Base-by-base conservation (phyloP, 805 yeast species). In the Tetrapisispora fleetii region DNA sequence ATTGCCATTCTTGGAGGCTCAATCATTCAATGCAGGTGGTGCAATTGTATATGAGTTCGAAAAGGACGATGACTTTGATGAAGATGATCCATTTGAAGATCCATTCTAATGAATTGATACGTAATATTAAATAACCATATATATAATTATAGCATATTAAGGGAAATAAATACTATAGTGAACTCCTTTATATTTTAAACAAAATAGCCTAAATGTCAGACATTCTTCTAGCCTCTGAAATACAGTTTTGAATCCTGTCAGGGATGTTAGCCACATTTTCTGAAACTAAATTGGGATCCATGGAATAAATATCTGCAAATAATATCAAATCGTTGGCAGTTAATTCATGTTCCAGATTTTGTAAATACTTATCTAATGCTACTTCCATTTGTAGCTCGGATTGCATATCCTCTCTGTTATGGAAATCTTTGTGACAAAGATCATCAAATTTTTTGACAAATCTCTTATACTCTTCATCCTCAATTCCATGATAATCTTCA, bases 31-130 rank as follows among this genome's bases (percentile, higher is more conserved):
- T 45, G 38, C 52, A 27, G 96, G 95, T 47, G 96, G 98, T 18
- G 97, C 99, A 1, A 90, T 93, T 55, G 95, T 91, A 4, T 91
- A 91, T 61, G 93, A 93, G 61, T 93, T 81, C 62, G 98, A 93
- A 59, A 87, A 90, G 61, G 98, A 91, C 64, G 99, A 91, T 63
- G 99, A 91, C 65, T 91, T 90, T 61, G 99, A 91, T 60, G 99
- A 91, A 64, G 98, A 93, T 58, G 99, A 91, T 66, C 97, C 98
- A 0, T 91, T 82, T 60, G 99, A 91, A 63, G 98, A 91, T 61
- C 98, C 98, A 6, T 89, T 88, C 60, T 89, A 66, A 65, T 18
- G 8, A 79, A 82, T 58, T 82, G 85, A 13, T 13, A 32, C n/a
- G 6, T 65, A 61, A 45, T 57, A 64, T 18, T 18, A 13, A 32